Evolutionary conservation across 352 stramenopile genomes (phyloP).

Genomic region (Phytopythium oedochilum): DNA sequence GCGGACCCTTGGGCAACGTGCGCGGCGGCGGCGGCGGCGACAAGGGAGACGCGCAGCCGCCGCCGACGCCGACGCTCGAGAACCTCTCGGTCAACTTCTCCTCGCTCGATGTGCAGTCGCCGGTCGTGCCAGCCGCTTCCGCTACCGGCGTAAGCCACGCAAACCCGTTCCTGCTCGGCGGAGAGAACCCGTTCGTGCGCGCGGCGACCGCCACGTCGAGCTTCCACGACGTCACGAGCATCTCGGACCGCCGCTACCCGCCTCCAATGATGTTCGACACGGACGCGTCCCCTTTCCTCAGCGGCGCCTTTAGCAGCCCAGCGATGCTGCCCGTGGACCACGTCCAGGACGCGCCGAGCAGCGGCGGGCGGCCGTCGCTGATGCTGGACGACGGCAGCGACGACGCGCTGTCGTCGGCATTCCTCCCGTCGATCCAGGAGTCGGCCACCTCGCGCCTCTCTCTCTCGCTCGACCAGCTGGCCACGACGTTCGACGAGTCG

Average conservation of each 20-base stretch:
- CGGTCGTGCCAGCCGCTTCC: constrained; percentile 13
- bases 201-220: constrained; percentile 16
- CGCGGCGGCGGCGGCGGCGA: constrained; percentile 1
- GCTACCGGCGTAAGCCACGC: constrained; percentile 9
- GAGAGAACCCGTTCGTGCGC: constrained; percentile 38
- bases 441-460: constrained; percentile 50
- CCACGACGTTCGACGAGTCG: constrained; percentile 33
- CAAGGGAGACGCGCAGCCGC: constrained; percentile 8
- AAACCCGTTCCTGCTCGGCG: constrained; percentile 42
- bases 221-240: constrained; percentile 15
- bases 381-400: constrained; percentile 41
- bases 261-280: background rate
- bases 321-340: constrained; percentile 22
- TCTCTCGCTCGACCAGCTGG: constrained; percentile 56
- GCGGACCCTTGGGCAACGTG: constrained; percentile 22
- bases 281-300: constrained; percentile 1
- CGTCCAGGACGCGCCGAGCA: background rate
- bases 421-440: constrained; percentile 67
- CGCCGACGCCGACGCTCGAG: constrained; percentile 27
- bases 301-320: background rate
- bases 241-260: constrained; percentile 16
- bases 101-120: constrained; percentile 44
- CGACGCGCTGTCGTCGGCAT: constrained; percentile 38
- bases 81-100: constrained; percentile 50
- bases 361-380: constrained; percentile 37